Evolutionary conservation across 306 rosid species (phyloP).

Genomic region (Trifolium dubium): DNA sequence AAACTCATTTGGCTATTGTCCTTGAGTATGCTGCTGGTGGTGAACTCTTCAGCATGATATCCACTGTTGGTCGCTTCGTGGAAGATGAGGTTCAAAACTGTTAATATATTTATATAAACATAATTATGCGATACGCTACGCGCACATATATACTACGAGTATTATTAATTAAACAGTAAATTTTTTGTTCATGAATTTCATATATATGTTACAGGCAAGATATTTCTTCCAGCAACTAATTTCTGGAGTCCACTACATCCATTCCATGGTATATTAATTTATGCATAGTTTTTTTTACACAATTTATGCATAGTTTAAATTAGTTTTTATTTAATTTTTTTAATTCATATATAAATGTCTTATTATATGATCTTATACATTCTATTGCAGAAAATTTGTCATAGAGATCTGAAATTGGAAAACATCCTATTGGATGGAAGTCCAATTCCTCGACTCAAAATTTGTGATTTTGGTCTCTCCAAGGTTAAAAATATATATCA

Average conservation of each 20-base stretch:
- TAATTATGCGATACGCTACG: too few relatives aligned
- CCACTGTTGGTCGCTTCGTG: conserved; percentile 79
- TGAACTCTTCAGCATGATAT: conserved; percentile 80
- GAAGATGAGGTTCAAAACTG: conserved; percentile 75
- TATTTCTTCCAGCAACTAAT: conserved; percentile 97
- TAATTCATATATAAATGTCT: background rate
- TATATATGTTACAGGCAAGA: conserved; percentile 72
- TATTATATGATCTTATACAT: conserved; percentile 1
- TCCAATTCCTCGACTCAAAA: conserved; percentile 84
- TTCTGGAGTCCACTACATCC: conserved; percentile 96
- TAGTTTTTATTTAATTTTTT: background rate
- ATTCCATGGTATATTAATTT: conserved; percentile 67
- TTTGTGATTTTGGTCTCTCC: conserved; percentile 94
- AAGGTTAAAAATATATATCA: conserved; percentile 56
- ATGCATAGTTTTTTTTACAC: too few relatives aligned
- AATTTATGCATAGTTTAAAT: too few relatives aligned
- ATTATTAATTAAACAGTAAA: too few relatives aligned
- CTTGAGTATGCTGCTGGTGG: conserved; percentile 99
- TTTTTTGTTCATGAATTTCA: conserved; percentile 5
- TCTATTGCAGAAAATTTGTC: conserved; percentile 79
- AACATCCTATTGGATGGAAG: conserved; percentile 88
- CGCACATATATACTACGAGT: too few relatives aligned
- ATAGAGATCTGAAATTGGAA: conserved; percentile 92
- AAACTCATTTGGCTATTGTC: conserved; percentile 85
- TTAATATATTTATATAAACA: too few relatives aligned